Base-by-base conservation (phyloP, 202 grass and related monocot species). In the Panicum hallii region DNA sequence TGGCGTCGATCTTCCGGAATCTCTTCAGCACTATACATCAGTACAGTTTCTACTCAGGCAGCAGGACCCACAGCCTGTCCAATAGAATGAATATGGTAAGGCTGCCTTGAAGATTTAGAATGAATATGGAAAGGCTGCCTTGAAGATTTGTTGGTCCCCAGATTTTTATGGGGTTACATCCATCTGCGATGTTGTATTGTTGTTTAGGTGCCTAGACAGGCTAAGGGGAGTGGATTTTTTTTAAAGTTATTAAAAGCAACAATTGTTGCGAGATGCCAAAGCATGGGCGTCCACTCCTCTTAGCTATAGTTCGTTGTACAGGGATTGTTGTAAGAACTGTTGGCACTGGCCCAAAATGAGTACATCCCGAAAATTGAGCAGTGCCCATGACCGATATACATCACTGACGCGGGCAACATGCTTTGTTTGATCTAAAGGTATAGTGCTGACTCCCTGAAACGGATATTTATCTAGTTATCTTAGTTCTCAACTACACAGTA, bases 1-100 rank as follows among this genome's bases (percentile, higher is more conserved):
- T 46, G 93, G 91, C 45, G 63, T 94, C 7, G 84, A 91, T 75
- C 86, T 94, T 81, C 97, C 97, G 9, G 89, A 83, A 89, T 83
- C 45, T 11, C 84, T 99, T 77, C 78, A 85, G 76, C 84, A 88
- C 48, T 86, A 92, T 67, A 65, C 86, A 70, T 92, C 90, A 34
- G 86, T 79, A 23, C 93, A 92, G 83, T 82, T 91, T 30, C 84
- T 99, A 30, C 44, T 87, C 23, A 60, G 66, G 72, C 83, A 82
- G 75, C 82, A 84, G 76, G 90, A 92, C 50, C 84, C 70, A 48
- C 69, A 61, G 15, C 78, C 64, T 60, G 74, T 75, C 43, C 47
- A 80, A 87, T 76, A 72, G 90, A 61, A 74, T 32, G 52, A 67
- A 40, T 44, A 55, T 63, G 28, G 61, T 46, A 64, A 36, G 55